Percentiles rank a stretch among this genome's conserved stretches.
phyloP scores from a whole-genome alignment of 2,329 filamentous ascomycete species.

The Periglandula ipomoeae region DNA sequence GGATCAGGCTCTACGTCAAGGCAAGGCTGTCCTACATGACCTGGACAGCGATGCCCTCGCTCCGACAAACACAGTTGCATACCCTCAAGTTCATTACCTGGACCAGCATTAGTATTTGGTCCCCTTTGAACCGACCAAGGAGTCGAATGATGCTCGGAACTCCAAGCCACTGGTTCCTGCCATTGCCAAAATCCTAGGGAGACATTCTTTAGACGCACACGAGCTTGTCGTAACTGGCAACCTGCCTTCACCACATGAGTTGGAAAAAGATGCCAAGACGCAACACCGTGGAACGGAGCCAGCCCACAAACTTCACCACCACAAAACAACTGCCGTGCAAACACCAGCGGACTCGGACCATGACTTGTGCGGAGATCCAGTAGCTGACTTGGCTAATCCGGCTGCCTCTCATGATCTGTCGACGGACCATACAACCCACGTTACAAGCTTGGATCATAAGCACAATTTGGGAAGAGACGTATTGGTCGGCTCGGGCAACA shows the following conservation, averaged over 20 bases:
- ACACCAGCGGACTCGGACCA: constrained; percentile 4
- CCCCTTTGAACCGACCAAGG: constrained; percentile 3
- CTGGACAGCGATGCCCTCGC: neutral
- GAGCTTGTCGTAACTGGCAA: constrained; percentile 4
- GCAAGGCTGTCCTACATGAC: neutral
- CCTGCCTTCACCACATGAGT: constrained; percentile 2
- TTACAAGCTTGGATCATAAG: neutral
- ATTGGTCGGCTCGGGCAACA: neutral
- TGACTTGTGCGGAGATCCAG: constrained; percentile 6
- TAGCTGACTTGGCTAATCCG: neutral
- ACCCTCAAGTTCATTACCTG: constrained; percentile 8
- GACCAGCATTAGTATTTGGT: constrained; percentile 13
- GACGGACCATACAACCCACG: constrained; percentile 2
- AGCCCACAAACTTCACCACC: constrained; percentile 8
- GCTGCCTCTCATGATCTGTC: constrained; percentile 1
- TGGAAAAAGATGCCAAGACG: constrained; percentile 7
- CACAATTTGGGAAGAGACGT: constrained; percentile 8
- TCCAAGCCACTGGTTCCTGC: constrained; percentile 1
- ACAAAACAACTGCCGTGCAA: neutral
- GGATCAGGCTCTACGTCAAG: neutral
- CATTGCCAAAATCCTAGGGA: constrained; percentile 1
- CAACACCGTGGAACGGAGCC: neutral
- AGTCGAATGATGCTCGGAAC: neutral
- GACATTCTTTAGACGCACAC: constrained; percentile 9
- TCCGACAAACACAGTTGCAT: neutral